phyloP scores from a whole-genome alignment of 176 grass and related monocot genomes.

The Cocos nucifera region DNA sequence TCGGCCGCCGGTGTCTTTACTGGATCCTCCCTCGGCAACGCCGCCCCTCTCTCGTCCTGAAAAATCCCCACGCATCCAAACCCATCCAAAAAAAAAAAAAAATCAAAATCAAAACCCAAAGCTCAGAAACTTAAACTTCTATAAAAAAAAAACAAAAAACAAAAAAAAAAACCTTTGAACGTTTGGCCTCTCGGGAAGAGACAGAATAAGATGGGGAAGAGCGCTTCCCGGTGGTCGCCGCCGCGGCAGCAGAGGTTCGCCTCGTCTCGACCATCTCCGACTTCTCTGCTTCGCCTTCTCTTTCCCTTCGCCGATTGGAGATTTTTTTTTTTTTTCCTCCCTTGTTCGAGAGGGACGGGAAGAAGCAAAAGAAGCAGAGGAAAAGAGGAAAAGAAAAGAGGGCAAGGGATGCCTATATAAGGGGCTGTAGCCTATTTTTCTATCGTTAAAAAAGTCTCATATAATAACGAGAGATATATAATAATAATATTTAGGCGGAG shows the following conservation, averaged over 20 bases:
- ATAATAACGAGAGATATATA: no score
- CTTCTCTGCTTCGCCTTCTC: background rate
- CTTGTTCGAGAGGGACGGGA: no score
- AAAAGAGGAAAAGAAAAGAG: no score
- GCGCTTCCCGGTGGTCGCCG: background rate
- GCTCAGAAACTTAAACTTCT: slow-evolving; percentile 10
- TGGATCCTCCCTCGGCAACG: background rate
- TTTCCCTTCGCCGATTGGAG: no score
- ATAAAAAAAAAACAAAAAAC: slow-evolving; percentile 12
- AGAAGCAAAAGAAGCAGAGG: no score
- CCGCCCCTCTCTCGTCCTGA: slow-evolving; percentile 2
- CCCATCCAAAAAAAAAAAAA: no score
- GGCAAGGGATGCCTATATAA: no score
- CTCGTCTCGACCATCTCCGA: slow-evolving; percentile 67
- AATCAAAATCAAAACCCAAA: slow-evolving; percentile 3
- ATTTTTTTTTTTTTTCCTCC: no score
- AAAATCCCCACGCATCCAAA: slow-evolving; percentile 9
- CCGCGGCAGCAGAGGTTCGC: slow-evolving; percentile 29
- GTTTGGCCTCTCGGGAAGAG: slow-evolving; percentile 32
- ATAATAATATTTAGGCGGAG: no score
- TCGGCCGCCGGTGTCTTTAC: background rate
- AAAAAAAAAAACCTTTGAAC: slow-evolving; percentile 40
- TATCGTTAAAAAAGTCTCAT: no score
- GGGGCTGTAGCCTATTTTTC: no score
- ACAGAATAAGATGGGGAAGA: slow-evolving; percentile 4